A percentile compares a stretch with the other conserved stretches of the same genome.
Evolutionary conservation across 768 basidiomycete genomes (phyloP).

Genomic region (Hygrophorus russula): DNA sequence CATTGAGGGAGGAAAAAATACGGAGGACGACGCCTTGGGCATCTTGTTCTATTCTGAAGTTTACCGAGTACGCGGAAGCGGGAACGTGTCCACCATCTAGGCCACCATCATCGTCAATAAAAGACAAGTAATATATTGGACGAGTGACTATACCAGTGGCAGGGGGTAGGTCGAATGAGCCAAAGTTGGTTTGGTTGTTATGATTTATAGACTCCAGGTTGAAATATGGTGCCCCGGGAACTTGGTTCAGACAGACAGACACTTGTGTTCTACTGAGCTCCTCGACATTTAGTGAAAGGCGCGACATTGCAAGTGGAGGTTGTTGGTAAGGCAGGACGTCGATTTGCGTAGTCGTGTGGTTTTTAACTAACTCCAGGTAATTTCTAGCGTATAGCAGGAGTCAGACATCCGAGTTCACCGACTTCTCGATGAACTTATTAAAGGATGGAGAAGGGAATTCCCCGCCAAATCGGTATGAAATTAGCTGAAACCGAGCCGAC

Average conservation of each 20-base stretch:
- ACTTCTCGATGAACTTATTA: too few species aligned
- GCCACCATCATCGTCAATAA: not conserved
- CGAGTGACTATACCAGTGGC: not conserved
- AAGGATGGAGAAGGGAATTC: too few species aligned
- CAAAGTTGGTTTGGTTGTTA: not conserved
- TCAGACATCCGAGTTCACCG: too few species aligned
- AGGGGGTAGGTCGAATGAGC: not conserved
- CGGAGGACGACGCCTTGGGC: not conserved
- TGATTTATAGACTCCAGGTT: not conserved
- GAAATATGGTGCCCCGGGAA: not conserved
- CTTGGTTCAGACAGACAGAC: not conserved
- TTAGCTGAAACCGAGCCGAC: too few species aligned
- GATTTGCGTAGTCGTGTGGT: too few species aligned
- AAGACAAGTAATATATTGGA: not conserved
- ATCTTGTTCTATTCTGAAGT: constrained; percentile 1
- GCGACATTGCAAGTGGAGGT: not conserved
- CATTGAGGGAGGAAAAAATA: not conserved
- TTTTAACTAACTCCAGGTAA: too few species aligned
- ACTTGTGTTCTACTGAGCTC: not conserved
- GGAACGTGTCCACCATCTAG: not conserved
- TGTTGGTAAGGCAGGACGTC: too few species aligned
- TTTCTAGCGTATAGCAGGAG: too few species aligned
- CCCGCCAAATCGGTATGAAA: too few species aligned
- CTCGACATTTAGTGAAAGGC: not conserved
- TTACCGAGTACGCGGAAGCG: not conserved